phyloP scores from a whole-genome alignment of 78 protist genomes.

The Paratrimastix pyriformis region DNA sequence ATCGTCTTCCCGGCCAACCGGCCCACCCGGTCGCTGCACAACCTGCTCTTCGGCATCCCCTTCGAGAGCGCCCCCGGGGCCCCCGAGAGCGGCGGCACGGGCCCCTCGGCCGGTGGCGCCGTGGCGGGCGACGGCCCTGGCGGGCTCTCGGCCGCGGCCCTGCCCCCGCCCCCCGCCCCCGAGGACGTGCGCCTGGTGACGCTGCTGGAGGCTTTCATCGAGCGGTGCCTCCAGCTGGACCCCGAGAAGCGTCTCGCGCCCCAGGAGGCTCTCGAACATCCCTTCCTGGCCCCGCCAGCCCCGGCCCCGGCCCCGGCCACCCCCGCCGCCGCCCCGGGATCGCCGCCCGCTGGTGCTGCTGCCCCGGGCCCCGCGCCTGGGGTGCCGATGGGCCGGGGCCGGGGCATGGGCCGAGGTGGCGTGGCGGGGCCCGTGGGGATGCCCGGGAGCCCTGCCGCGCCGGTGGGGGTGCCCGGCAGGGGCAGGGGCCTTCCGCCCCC shows the following conservation, averaged over 20 bases:
- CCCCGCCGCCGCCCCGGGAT: no score
- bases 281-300: constrained; percentile 13
- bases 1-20: background rate
- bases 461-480: no score
- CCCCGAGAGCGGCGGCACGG: no score
- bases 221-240: constrained; percentile 26
- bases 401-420: no score
- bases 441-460: no score
- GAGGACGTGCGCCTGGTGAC: background rate
- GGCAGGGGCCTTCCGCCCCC: no score
- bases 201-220: constrained; percentile 32
- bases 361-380: no score
- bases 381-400: no score
- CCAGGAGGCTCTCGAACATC: constrained; percentile 34
- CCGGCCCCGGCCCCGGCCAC: background rate
- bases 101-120: constrained; percentile 9
- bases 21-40: background rate
- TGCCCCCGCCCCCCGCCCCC: background rate
- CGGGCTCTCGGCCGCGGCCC: background rate
- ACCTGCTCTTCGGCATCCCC: background rate
- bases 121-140: background rate
- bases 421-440: no score
- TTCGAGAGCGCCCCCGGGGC: no score
- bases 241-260: constrained; percentile 29
- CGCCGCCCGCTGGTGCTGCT: no score